Percentiles rank a stretch among this genome's conserved stretches.
Conservation (phyloP, 1,284 basidiomycete species). For the Anthracocystis setariae region DNA sequence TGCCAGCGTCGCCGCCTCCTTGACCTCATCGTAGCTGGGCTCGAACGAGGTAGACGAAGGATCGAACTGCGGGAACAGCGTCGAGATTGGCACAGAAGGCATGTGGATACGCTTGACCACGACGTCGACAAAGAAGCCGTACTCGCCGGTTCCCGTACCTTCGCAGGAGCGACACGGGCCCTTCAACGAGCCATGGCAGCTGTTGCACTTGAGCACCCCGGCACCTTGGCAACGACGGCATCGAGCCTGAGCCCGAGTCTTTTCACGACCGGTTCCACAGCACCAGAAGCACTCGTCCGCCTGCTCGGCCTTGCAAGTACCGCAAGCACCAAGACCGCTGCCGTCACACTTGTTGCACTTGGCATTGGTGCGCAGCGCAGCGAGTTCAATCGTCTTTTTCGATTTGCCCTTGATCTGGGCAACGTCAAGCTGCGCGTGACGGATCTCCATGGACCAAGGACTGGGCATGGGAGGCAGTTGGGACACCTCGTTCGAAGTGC, state of each 20-base stretch:
- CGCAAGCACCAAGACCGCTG: slow-evolving; percentile 28
- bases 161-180: slow-evolving; percentile 47
- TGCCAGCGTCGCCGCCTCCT: slow-evolving; percentile 35
- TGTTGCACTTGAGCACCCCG: slow-evolving; percentile 51
- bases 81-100: slow-evolving; percentile 45
- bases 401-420: slow-evolving; percentile 47
- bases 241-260: slow-evolving; percentile 38
- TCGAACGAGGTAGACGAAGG: slow-evolving; percentile 1
- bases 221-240: slow-evolving; percentile 55
- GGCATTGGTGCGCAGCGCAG: slow-evolving; percentile 43
- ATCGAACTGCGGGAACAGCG: slow-evolving; percentile 33
- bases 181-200: slow-evolving; percentile 44
- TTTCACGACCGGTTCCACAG: slow-evolving; percentile 50
- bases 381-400: slow-evolving; percentile 53
- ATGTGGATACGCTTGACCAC: slow-evolving; percentile 54
- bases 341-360: slow-evolving; percentile 47
- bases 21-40: slow-evolving; percentile 43
- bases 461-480: slow-evolving; percentile 49
- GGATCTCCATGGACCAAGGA: slow-evolving; percentile 52
- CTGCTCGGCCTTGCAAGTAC: slow-evolving; percentile 43
- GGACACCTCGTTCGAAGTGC: neutral
- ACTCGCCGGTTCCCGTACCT: slow-evolving; percentile 44
- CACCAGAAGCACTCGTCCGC: slow-evolving; percentile 63
- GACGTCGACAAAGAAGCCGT: slow-evolving; percentile 55
- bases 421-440: slow-evolving; percentile 47